Percentiles rank a stretch among this genome's conserved stretches.
Conservation (phyloP, 2,329 filamentous ascomycete genomes). For the Aspergillus pseudoterreus region DNA sequence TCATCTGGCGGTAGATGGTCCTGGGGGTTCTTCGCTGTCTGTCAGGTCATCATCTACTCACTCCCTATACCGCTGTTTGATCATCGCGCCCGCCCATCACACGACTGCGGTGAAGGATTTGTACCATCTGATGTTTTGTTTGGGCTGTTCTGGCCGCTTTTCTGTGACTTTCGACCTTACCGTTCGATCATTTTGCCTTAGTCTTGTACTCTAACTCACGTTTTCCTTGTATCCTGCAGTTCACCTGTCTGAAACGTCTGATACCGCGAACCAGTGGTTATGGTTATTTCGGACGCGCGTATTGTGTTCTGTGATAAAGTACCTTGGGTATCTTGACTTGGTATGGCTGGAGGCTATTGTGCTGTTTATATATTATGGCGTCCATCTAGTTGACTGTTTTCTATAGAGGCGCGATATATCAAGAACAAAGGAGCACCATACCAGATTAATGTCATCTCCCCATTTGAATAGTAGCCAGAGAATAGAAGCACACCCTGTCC, state of each 20-base stretch:
- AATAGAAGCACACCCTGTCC: too few relatives aligned
- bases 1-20: neutral
- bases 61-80: neutral
- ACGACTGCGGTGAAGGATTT: neutral
- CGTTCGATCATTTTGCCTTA: neutral
- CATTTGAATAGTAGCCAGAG: too few relatives aligned
- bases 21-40: neutral
- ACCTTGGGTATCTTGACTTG: too few relatives aligned
- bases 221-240: neutral
- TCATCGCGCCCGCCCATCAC: neutral
- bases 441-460: too few relatives aligned
- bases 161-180: neutral
- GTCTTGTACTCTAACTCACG: neutral
- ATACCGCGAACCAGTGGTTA: neutral
- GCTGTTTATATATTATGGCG: too few relatives aligned
- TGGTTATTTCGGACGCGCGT: neutral
- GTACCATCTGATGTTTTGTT: neutral
- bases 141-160: neutral
- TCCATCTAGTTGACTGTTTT: too few relatives aligned
- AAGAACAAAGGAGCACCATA: too few relatives aligned
- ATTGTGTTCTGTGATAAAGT: neutral
- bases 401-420: too few relatives aligned
- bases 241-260: neutral
- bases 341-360: too few relatives aligned
- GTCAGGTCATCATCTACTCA: neutral